These are phyloP conservation scores for Apium graveolens DNA, from an alignment of 129 eudicot genomes.

Conservation along the genomic window DNA sequence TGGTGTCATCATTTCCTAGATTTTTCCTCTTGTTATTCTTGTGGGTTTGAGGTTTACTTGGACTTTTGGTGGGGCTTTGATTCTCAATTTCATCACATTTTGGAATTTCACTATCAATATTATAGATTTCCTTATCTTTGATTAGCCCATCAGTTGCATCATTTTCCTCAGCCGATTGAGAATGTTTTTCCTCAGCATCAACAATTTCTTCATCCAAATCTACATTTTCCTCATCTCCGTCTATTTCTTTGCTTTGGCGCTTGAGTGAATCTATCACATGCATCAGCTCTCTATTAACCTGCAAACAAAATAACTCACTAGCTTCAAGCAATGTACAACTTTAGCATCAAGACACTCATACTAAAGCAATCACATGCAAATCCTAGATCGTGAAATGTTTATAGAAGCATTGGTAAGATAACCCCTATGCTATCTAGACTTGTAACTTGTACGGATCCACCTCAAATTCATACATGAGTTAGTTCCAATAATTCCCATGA, in stretches of 20 bases:
- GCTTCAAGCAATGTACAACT: neutral
- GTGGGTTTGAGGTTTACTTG: conserved; percentile 1
- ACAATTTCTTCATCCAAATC: conserved; percentile 10
- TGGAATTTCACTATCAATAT: neutral
- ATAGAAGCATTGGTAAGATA: neutral
- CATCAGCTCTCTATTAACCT: conserved; percentile 61
- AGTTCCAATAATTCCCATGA: neutral
- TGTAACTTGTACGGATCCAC: neutral
- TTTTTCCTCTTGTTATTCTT: conserved; percentile 28
- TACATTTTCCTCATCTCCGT: neutral
- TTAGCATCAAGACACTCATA: neutral
- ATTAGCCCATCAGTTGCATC: conserved; percentile 3
- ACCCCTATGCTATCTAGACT: neutral
- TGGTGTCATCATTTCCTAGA: conserved; percentile 2
- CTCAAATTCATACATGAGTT: neutral
- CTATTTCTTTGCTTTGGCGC: conserved; percentile 18
- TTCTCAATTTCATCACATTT: conserved; percentile 1
- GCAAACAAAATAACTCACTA: neutral
- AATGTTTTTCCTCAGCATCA: neutral
- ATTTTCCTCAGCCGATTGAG: neutral
- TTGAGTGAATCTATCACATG: conserved; percentile 46
- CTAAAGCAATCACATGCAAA: neutral
- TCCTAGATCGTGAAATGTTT: neutral
- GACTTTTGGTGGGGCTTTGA: conserved; percentile 12
- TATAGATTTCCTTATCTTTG: neutral